Conservation (phyloP, 192 early-diverging fungal species). For the Powellomyces hirtus region DNA sequence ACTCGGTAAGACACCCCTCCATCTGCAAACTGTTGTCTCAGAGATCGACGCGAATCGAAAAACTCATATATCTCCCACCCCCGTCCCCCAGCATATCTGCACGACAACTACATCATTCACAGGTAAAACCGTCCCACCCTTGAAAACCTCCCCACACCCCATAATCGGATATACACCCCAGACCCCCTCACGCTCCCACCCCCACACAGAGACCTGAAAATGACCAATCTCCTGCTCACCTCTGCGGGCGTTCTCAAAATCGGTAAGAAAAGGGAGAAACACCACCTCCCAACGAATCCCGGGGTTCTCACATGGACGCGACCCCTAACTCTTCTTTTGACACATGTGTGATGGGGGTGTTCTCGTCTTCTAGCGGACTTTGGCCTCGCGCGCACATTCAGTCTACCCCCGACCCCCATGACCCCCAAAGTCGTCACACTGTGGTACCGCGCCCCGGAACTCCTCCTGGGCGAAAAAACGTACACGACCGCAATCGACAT, state of each 20-base stretch:
- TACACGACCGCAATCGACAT: conserved; percentile 88
- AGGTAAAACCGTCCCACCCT: too few species aligned
- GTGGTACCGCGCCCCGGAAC: conserved; percentile 95
- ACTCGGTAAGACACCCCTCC: too few species aligned
- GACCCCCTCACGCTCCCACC: neutral
- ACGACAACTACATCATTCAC: conserved; percentile 82
- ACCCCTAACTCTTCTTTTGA: too few species aligned
- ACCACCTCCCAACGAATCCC: too few species aligned
- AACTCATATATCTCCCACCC: neutral
- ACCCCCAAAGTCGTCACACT: conserved; percentile 92
- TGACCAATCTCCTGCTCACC: conserved; percentile 90
- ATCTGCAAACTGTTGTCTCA: too few species aligned
- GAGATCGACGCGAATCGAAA: too few species aligned
- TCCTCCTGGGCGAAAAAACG: conserved; percentile 80
- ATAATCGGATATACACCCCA: too few species aligned
- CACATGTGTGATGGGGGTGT: too few species aligned
- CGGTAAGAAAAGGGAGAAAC: conserved; percentile 48
- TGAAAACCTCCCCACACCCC: too few species aligned
- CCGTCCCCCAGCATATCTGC: conserved; percentile 84
- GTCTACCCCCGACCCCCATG: conserved; percentile 69
- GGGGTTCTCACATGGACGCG: too few species aligned
- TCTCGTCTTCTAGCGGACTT: conserved; percentile 67
- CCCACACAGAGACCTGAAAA: conserved; percentile 74
- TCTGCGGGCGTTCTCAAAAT: conserved; percentile 88
- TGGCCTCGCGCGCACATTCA: conserved; percentile 82